Evolutionary conservation across 352 stramenopile species (phyloP), one percentile per base, ranked within the genome.

Genomic region (Phytophthora podocarpi): DNA sequence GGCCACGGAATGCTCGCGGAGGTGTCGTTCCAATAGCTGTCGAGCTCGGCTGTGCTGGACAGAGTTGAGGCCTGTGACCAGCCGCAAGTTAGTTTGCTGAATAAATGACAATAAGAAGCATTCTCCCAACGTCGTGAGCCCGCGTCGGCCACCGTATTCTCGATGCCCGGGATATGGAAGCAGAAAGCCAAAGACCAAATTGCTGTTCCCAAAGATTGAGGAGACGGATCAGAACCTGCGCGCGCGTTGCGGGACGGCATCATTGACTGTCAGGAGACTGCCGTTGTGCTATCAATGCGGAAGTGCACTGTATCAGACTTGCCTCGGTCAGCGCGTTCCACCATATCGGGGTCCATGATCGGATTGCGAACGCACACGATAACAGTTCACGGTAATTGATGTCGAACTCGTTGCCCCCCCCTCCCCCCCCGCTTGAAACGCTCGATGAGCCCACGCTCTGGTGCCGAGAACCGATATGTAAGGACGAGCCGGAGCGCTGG

Each of bases 241-340:
- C 48, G 5, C 54, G 9, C 9, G 18, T 10, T 31, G 47, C 5
- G 35, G 27, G 12, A 26, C 10, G 26, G 40, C 55, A n/a, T 27
- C 9, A n/a, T 34, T 0, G 34, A 27, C 8, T 64, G 55, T 56
- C 63, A 72, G 3, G 63, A 16, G 0, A 64, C 39, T 2, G 30
- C 50, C 0, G 65, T 67, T 1, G 46, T 67, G 28, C 64, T 70
- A 46, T 70, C 59, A 30, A 65, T 64, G 5, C 4, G 40, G 18
- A 74, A 64, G 3, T 58, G 59, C 0, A 67, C 37, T 35, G 11
- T 4, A 13, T 16, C 1, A 0, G 3, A 3, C 35, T 15, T 18
- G 34, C 16, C 8, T 28, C n/a, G 7, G n/a, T n/a, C n/a, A n/a
- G n/a, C n/a, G 27, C 30, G 13, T 3, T 3, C 7, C 32, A 52